Conservation (phyloP, 345 rosid genomes). For the Populus pruinosa region DNA sequence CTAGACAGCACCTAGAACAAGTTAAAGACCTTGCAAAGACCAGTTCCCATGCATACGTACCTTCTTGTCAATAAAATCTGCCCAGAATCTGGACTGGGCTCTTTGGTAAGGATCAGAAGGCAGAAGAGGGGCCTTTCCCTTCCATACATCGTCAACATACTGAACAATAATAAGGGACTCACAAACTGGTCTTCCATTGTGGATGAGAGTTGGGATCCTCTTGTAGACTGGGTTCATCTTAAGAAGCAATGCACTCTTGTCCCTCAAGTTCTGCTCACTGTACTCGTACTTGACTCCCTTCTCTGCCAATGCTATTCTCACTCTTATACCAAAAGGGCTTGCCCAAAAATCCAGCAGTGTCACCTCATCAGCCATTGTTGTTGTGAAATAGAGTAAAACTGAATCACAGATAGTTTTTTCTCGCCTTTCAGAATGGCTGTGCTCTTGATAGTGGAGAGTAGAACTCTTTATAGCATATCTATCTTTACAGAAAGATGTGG, state of each 20-base stretch:
- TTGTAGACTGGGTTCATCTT: background rate
- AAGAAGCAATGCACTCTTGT: background rate
- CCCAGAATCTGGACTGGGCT: background rate
- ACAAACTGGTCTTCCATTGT: background rate
- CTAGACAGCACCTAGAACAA: too few species aligned
- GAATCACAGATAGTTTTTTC: too few species aligned
- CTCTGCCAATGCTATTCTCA: background rate
- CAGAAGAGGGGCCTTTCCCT: background rate
- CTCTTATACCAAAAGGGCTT: background rate
- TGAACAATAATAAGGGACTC: background rate
- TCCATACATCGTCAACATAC: background rate
- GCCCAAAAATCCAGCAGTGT: background rate
- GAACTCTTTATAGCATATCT: too few species aligned
- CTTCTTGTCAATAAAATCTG: background rate
- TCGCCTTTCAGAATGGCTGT: too few species aligned
- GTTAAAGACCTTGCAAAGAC: too few species aligned
- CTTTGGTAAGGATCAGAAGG: background rate
- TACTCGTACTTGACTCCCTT: background rate
- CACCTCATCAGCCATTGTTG: background rate
- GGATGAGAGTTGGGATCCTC: background rate
- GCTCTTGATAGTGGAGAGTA: too few species aligned
- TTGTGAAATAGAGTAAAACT: too few species aligned
- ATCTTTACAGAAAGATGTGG: too few species aligned
- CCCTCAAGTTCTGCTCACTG: background rate
- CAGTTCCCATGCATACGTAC: background rate